phyloP scores from a whole-genome alignment of 2,329 filamentous ascomycete genomes.

The Ilyonectria robusta region DNA sequence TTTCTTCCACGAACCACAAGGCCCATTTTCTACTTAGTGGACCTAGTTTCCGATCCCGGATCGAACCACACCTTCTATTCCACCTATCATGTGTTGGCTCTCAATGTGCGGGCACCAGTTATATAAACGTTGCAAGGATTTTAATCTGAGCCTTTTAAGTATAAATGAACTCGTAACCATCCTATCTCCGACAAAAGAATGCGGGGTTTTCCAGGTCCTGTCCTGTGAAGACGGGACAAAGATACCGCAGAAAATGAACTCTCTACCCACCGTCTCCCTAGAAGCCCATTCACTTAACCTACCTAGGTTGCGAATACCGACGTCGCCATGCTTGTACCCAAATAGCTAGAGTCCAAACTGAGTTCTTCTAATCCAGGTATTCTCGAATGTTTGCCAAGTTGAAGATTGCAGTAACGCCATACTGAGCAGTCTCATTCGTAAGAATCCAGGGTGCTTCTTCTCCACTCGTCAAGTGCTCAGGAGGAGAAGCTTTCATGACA shows the following conservation, averaged over 20 bases:
- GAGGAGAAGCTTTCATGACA: constrained; percentile 15
- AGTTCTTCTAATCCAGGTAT: constrained; percentile 8
- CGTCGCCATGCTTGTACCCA: no score
- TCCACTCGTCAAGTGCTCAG: constrained; percentile 30
- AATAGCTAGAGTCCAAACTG: no score
- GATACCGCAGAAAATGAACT: no score
- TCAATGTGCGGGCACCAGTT: background rate
- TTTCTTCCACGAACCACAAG: background rate
- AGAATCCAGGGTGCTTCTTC: constrained; percentile 32
- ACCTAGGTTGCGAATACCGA: no score
- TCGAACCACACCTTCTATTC: background rate
- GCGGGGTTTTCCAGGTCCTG: no score
- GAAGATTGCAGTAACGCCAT: constrained; percentile 33
- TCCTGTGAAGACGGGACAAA: background rate
- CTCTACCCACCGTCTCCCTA: no score
- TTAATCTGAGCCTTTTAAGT: no score
- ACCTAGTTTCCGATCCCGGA: background rate
- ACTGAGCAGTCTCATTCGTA: constrained; percentile 35
- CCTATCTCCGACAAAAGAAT: no score
- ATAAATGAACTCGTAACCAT: no score
- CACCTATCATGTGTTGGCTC: background rate
- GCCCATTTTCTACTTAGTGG: background rate
- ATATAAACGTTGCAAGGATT: background rate
- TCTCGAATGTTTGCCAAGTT: constrained; percentile 35
- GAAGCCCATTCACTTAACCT: no score